Percentiles rank a stretch among this genome's conserved stretches.
phyloP scores from a whole-genome alignment of 2,329 filamentous ascomycete species.

The Plenodomus lindquistii region DNA sequence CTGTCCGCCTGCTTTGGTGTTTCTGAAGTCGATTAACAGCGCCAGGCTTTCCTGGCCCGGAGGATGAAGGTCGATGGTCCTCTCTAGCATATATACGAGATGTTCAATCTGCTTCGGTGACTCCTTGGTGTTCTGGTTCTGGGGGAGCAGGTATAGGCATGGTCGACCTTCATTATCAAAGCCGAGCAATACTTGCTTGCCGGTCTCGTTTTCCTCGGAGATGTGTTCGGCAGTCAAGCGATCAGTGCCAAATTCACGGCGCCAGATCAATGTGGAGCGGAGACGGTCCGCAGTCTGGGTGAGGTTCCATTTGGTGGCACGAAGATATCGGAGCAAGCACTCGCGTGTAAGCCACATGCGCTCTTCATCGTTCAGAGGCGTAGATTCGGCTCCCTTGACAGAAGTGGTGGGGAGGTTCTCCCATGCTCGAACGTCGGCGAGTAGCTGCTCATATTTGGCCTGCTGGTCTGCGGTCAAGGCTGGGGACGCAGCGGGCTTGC shows the following conservation, averaged over 20 bases:
- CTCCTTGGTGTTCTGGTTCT: conserved; percentile 87
- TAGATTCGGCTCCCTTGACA: conserved; percentile 59
- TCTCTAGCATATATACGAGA: conserved; percentile 93
- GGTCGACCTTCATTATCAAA: conserved; percentile 86
- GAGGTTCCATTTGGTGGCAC: conserved; percentile 85
- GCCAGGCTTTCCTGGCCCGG: conserved; percentile 84
- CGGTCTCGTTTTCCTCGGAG: conserved; percentile 91
- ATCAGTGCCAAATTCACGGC: conserved; percentile 83
- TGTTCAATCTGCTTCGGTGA: conserved; percentile 89
- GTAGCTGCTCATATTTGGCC: conserved; percentile 77
- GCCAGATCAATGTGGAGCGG: conserved; percentile 80
- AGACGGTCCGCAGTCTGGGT: conserved; percentile 78
- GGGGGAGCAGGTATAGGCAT: conserved; percentile 88
- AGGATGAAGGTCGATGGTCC: conserved; percentile 83
- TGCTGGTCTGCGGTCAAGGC: conserved; percentile 76
- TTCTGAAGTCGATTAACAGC: conserved; percentile 89
- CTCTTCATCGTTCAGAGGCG: conserved; percentile 76
- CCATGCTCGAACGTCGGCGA: conserved; percentile 73
- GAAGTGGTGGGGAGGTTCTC: conserved; percentile 67
- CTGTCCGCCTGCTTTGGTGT: conserved; percentile 73
- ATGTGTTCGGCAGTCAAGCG: conserved; percentile 81
- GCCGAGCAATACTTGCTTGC: conserved; percentile 88
- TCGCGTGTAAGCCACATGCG: conserved; percentile 90
- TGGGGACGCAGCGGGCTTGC: conserved; percentile 60
- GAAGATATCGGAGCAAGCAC: conserved; percentile 88